phyloP scores from a whole-genome alignment of 768 basidiomycete species.

The Macrolepiota albuminosa region DNA sequence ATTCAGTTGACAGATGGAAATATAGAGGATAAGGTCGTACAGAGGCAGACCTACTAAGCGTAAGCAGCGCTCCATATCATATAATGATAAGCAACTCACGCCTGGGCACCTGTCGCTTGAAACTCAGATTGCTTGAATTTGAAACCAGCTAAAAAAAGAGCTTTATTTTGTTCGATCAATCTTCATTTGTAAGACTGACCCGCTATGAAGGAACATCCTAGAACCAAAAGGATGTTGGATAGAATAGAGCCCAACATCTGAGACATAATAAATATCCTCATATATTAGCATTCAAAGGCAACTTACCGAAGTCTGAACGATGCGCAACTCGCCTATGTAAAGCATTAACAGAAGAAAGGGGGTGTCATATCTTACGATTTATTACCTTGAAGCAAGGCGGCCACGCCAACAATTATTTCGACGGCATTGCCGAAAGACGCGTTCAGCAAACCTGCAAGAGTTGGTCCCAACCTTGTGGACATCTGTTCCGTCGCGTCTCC shows the following conservation, averaged over 20 bases:
- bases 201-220: conserved; percentile 89
- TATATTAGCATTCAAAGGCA: not conserved
- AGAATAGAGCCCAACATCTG: conserved; percentile 89
- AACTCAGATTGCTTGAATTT: conserved; percentile 66
- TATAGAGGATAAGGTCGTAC: conserved; percentile 21
- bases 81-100: conserved; percentile 41
- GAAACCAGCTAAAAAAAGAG: conserved; percentile 48
- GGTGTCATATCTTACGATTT: not conserved
- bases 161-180: not conserved
- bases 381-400: conserved; percentile 74
- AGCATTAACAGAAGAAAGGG: not conserved
- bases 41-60: conserved; percentile 38
- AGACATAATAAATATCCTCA: not conserved
- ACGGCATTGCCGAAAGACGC: conserved; percentile 83
- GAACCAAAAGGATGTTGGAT: conserved; percentile 84
- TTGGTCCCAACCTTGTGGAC: conserved; percentile 75
- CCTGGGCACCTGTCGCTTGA: conserved; percentile 81
- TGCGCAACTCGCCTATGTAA: conserved; percentile 64
- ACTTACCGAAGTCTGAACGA: conserved; percentile 86
- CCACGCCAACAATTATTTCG: conserved; percentile 86
- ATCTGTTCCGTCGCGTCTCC: conserved; percentile 82
- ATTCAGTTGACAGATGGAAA: conserved; percentile 2
- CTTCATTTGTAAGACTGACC: conserved; percentile 33
- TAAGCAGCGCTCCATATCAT: conserved; percentile 2
- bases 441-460: conserved; percentile 82